Base-by-base conservation (phyloP, 768 basidiomycete species). In the Tricholomella constricta region DNA sequence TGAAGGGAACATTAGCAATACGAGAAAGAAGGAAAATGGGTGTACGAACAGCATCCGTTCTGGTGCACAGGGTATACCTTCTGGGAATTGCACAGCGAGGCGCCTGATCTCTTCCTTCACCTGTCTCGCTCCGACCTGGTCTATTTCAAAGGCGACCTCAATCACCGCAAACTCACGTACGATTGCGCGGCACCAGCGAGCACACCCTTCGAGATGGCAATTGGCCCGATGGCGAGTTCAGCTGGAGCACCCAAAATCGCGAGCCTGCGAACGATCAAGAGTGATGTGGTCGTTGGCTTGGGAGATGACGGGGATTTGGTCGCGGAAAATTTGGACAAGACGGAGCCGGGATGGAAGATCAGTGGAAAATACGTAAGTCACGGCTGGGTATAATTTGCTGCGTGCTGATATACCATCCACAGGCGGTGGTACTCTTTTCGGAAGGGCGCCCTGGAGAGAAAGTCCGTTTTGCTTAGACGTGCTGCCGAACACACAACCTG, bases 1-100 rank as follows among this genome's bases (percentile, higher is more conserved):
- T 35, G 10, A 23, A 31, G 23, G 12, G 10, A 45, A 11, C 25
- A 11, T 48, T 36, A 91, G 89, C 81, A 93, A 84, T 97, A 97
- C 66, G 92, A 92, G 71, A 88, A 81, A 65, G 88, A 96, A 65
- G 91, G 92, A 32, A 91, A 83, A 74, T 96, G 92, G 91, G 83
- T 92, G 27, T 96, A 95, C 67, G 94, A 97, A 69, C 89, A 93
- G 62, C 92, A 94, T 61, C 88, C 91, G 9, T 94, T 91, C 78
- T 94, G 91, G 91, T 94, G 91, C 68, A 91, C 92, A n/a, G 94
- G 94, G 6, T 95, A 91, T 74, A 95, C 93, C 35, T 96, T 85
- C 76, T 94, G 91, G 91, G 89, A 92, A 48, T 69, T 92, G 41
- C 88, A 86, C 57, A 76, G 78, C 54, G 91, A 94, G 68, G 90